A percentile compares a stretch with the other conserved stretches of the same genome.
Evolutionary conservation across 2,329 filamentous ascomycete genomes (phyloP).

Genomic region (Mariannaea elegans): DNA sequence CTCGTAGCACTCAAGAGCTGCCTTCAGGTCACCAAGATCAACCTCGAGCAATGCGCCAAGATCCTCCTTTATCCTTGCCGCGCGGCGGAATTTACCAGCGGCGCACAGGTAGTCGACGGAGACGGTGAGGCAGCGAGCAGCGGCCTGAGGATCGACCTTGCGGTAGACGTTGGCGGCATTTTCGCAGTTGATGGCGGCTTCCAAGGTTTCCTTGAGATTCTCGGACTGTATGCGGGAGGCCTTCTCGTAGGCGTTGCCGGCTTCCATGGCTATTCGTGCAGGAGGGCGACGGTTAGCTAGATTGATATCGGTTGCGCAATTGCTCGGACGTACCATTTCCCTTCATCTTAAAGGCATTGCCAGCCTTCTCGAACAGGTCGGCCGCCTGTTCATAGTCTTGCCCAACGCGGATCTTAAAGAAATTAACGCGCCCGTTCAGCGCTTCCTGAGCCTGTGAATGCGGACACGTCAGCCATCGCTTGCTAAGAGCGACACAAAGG

Average conservation of each 20-base stretch:
- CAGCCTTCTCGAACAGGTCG: slow-evolving; percentile 87
- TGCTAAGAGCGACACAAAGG: slow-evolving; percentile 17
- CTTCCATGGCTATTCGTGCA: slow-evolving; percentile 74
- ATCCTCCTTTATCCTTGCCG: slow-evolving; percentile 90
- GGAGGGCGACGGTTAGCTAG: not conserved
- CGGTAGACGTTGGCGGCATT: slow-evolving; percentile 97
- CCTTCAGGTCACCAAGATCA: slow-evolving; percentile 80
- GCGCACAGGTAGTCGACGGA: slow-evolving; percentile 87
- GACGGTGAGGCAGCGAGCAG: slow-evolving; percentile 79
- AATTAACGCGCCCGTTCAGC: slow-evolving; percentile 75
- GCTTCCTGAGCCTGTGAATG: slow-evolving; percentile 82
- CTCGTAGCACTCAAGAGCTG: slow-evolving; percentile 85
- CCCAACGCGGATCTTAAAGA: slow-evolving; percentile 83
- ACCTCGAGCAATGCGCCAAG: slow-evolving; percentile 87
- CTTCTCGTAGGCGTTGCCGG: slow-evolving; percentile 85
- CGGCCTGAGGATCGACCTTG: slow-evolving; percentile 84
- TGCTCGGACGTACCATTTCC: slow-evolving; percentile 71
- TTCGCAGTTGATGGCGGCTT: slow-evolving; percentile 86
- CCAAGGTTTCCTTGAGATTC: slow-evolving; percentile 89
- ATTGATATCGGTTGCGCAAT: not conserved
- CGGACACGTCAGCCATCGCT: slow-evolving; percentile 1
- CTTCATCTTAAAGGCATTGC: slow-evolving; percentile 90
- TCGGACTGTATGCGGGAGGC: slow-evolving; percentile 82
- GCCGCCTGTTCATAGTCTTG: slow-evolving; percentile 93
- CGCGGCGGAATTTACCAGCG: slow-evolving; percentile 90